A percentile compares a stretch with the other conserved stretches of the same genome.
Evolutionary conservation across 2,329 filamentous ascomycete genomes (phyloP).

Genomic region (Hirsutella thompsonii): DNA sequence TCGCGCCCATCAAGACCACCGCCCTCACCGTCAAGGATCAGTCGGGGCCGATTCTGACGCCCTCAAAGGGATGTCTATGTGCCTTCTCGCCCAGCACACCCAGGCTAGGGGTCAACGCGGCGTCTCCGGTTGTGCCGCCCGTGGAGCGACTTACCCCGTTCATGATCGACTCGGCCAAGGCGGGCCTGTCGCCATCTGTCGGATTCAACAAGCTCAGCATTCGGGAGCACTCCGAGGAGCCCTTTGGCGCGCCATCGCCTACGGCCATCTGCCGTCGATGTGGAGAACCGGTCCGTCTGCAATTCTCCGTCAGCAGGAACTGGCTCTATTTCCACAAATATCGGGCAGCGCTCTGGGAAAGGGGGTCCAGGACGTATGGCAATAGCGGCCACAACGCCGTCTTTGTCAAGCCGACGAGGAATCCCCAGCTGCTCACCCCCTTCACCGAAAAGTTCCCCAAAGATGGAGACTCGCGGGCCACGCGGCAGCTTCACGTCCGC

Average conservation of each 20-base stretch:
- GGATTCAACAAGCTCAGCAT: neutral
- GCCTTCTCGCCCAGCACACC: neutral
- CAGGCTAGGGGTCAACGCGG: neutral
- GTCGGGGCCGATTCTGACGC: neutral
- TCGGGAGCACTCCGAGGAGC: neutral
- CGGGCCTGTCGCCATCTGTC: neutral
- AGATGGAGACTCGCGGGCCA: no score
- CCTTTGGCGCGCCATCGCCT: neutral
- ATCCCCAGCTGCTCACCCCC: slow-evolving; percentile 7
- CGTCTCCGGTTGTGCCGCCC: neutral
- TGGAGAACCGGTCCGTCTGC: neutral
- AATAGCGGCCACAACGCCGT: slow-evolving; percentile 9
- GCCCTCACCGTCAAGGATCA: neutral
- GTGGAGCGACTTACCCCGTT: neutral
- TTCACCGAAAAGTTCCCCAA: neutral
- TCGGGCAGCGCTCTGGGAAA: slow-evolving; percentile 10
- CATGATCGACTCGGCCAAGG: neutral
- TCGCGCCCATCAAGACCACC: slow-evolving; percentile 5
- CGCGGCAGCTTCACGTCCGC: slow-evolving; percentile 8
- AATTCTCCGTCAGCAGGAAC: neutral
- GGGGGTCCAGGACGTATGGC: slow-evolving; percentile 7
- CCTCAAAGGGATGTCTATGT: no score
- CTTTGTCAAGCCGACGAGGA: slow-evolving; percentile 13
- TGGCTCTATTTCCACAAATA: slow-evolving; percentile 12
- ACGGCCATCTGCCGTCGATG: neutral